These are phyloP conservation scores for Ophiostoma novo-ulmi DNA, from an alignment of 2,329 filamentous ascomycete genomes.

Conservation along the genomic window DNA sequence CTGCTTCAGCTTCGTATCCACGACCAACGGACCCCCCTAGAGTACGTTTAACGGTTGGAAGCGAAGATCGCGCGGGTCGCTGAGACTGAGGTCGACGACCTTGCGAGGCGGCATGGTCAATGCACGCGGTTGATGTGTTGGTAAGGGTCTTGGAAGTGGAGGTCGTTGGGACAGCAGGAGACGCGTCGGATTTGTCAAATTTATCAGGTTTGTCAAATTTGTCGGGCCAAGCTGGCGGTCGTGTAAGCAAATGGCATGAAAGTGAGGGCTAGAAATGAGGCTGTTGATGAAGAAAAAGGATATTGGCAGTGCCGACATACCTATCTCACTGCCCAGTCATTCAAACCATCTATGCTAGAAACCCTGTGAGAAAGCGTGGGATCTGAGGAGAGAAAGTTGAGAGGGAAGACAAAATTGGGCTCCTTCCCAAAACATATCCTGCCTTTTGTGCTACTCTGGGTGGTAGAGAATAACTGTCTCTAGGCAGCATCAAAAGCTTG, in stretches of 20 bases:
- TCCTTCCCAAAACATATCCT: background rate
- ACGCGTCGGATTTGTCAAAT: background rate
- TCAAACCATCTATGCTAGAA: background rate
- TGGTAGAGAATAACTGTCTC: background rate
- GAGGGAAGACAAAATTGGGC: background rate
- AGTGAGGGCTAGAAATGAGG: background rate
- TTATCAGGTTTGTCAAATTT: background rate
- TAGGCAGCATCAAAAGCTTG: background rate
- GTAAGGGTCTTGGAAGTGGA: background rate
- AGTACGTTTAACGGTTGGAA: conserved; percentile 24
- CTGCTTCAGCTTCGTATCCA: conserved; percentile 20
- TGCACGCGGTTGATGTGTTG: background rate
- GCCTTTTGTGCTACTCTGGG: background rate
- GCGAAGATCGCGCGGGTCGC: conserved; percentile 20
- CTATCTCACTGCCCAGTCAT: background rate
- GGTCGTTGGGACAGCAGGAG: background rate
- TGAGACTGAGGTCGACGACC: conserved; percentile 14
- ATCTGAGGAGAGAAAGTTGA: background rate
- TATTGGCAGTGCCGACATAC: background rate
- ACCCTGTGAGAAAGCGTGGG: background rate
- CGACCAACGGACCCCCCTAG: conserved; percentile 23
- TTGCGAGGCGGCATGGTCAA: conserved; percentile 19
- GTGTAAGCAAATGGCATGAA: background rate
- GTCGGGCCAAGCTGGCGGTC: background rate
- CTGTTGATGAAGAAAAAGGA: background rate